Evolutionary conservation across 2,329 filamentous ascomycete species (phyloP).

Genomic region (Botryosphaeria dothidea): DNA sequence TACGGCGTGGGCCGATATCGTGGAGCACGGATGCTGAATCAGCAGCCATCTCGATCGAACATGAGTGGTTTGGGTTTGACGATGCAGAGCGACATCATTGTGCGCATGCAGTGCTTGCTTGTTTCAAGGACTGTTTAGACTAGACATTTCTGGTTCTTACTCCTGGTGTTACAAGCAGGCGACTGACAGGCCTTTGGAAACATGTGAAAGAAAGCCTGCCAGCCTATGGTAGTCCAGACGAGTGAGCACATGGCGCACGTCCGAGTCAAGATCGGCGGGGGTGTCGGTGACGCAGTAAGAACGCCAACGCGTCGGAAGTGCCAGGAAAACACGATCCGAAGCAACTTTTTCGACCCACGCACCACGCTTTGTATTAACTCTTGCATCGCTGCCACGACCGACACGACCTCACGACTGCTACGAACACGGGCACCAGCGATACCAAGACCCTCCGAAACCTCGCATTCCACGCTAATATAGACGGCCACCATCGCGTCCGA

Average conservation of each 20-base stretch:
- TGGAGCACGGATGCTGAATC: neutral
- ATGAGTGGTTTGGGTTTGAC: neutral
- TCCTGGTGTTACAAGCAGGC: neutral
- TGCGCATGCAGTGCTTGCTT: neutral
- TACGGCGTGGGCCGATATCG: neutral
- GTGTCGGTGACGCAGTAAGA: neutral
- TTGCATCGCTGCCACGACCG: neutral
- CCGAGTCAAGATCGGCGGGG: neutral
- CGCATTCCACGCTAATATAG: neutral
- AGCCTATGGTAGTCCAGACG: neutral
- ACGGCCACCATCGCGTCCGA: neutral
- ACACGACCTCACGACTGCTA: constrained; percentile 7
- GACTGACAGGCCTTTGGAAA: neutral
- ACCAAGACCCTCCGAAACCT: neutral
- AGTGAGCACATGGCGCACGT: neutral
- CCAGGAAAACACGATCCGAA: constrained; percentile 13
- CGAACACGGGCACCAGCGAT: neutral
- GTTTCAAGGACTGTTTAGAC: neutral
- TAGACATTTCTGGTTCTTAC: neutral
- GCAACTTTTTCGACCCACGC: constrained; percentile 14
- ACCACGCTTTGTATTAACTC: neutral
- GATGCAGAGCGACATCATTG: constrained; percentile 1
- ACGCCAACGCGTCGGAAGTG: constrained; percentile 19
- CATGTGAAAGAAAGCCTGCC: neutral
- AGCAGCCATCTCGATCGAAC: neutral